Evolutionary conservation across 1,139 yeast genomes (phyloP), one percentile per base, ranked within the genome.

Genomic region (Taiozyma sp.): DNA sequence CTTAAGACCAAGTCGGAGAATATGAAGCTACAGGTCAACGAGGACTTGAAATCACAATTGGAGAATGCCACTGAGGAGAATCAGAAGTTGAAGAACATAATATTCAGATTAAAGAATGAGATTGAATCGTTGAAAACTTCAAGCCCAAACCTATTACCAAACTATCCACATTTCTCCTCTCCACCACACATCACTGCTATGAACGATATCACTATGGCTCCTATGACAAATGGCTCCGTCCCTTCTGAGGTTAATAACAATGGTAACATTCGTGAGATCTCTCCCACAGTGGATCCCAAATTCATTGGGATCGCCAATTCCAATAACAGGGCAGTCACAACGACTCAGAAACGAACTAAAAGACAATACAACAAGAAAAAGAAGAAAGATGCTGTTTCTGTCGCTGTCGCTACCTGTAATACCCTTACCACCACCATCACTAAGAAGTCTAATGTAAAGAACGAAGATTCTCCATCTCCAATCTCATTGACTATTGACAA

Each of bases 11-110:
- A 22, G 14, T 40, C 43, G 6, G 43, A 40, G 30, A 40, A 40
- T 40, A 19, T 37, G 24, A 37, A 37, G 8, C 8, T 37, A 11
- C 41, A 24, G 6, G n/a, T 40, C 13, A 44, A 44, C 8, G 40
- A 41, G 8, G 69, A 65, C 42, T 50, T 71, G 43, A 65, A 67
- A 43, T 49, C 54, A 24, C 73, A 71, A 53, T 50, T 72, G 24
- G 72, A 69, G 47, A 62, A 61, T 42, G 74, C 72, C 2, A 64
- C 71, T 6, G 66, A 67, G 46, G 75, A 71, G 55, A 72, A 72
- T 54, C 69, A 66, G 46, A 71, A 70, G 51, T 59, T 72, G 51
- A 70, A 70, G 52, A 69, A 66, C 45, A 69, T 71, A 6, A 61
- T 72, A 9, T 60, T 61, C 4, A 69, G 71, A 52, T 55, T 72